A percentile compares a stretch with the other conserved stretches of the same genome.
Evolutionary conservation across 2,329 filamentous ascomycete genomes (phyloP).

Genomic region (Leptographium radiaticola): DNA sequence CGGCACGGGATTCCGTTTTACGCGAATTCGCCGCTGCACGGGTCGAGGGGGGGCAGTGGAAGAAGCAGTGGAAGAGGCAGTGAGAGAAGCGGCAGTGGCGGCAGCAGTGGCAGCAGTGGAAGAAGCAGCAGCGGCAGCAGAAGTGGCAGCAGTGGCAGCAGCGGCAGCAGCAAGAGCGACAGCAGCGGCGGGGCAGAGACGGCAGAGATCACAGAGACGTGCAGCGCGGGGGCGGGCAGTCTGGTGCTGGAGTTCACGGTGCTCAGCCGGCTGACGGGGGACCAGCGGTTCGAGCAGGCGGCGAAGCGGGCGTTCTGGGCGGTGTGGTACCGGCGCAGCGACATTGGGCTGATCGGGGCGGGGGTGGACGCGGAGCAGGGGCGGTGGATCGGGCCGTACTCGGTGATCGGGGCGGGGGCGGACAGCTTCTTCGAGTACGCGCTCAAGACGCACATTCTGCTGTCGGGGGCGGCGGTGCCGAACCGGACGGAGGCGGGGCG

Average conservation of each 20-base stretch:
- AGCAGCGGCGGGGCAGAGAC: conserved; percentile 24
- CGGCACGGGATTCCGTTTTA: conserved; percentile 83
- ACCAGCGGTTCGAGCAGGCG: conserved; percentile 74
- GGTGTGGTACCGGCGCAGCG: conserved; percentile 80
- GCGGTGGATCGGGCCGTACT: conserved; percentile 74
- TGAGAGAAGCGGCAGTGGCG: too few species aligned
- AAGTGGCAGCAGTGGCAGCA: too few species aligned
- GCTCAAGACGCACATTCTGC: conserved; percentile 80
- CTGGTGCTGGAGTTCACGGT: conserved; percentile 88
- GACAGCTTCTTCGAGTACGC: conserved; percentile 99
- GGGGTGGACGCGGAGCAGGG: conserved; percentile 83
- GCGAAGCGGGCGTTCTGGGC: conserved; percentile 94
- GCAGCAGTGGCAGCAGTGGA: too few species aligned
- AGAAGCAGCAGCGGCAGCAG: too few species aligned
- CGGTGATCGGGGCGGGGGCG: conserved; percentile 92
- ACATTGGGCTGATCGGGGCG: conserved; percentile 76
- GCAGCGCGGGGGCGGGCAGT: conserved; percentile 92
- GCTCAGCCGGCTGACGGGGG: conserved; percentile 75
- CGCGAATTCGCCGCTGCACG: conserved; percentile 67
- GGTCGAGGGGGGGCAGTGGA: too few species aligned
- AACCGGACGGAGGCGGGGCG: conserved; percentile 27
- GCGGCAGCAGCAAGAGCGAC: conserved; percentile 4
- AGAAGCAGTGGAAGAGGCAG: too few species aligned
- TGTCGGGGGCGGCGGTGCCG: conserved; percentile 59
- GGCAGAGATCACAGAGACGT: conserved; percentile 84